Percentiles rank a stretch among this genome's conserved stretches.
phyloP scores from a whole-genome alignment of 1,284 basidiomycete species.

The Meripilus lineatus region DNA sequence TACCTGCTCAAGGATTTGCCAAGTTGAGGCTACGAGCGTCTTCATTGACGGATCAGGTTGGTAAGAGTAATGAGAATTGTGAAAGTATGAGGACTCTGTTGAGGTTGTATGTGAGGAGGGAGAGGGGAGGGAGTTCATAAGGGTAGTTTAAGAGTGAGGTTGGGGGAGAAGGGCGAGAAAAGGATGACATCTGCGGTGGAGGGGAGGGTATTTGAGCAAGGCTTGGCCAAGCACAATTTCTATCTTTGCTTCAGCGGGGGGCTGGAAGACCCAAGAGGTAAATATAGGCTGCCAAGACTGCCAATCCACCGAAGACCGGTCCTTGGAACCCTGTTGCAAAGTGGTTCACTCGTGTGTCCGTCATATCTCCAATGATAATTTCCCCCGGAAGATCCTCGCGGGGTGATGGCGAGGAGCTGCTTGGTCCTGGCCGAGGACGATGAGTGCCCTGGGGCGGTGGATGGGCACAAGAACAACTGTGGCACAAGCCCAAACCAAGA shows the following conservation, averaged over 20 bases:
- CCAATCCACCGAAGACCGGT: conserved; percentile 7
- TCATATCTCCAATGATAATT: no score
- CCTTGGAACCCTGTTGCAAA: background rate
- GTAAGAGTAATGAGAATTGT: conserved; percentile 18
- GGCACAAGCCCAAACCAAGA: no score
- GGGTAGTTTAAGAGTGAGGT: conserved; percentile 13
- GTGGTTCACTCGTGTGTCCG: no score
- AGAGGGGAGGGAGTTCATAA: conserved; percentile 23
- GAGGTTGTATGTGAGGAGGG: conserved; percentile 19
- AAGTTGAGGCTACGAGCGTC: conserved; percentile 32
- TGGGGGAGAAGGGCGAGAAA: conserved; percentile 11
- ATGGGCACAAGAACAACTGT: no score
- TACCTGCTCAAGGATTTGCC: conserved; percentile 47
- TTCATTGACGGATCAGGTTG: conserved; percentile 23
- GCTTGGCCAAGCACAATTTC: conserved; percentile 27
- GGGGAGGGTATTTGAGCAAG: conserved; percentile 28
- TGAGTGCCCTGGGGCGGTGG: no score
- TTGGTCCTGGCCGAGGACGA: no score
- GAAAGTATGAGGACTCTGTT: conserved; percentile 22
- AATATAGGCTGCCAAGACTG: conserved; percentile 20
- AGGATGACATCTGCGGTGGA: conserved; percentile 11
- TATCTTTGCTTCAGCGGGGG: conserved; percentile 14
- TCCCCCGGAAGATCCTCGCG: no score
- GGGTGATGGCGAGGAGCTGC: no score
- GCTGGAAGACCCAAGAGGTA: conserved; percentile 12